phyloP scores from a whole-genome alignment of 1,284 basidiomycete species.

The Rhodotorula sp. region DNA sequence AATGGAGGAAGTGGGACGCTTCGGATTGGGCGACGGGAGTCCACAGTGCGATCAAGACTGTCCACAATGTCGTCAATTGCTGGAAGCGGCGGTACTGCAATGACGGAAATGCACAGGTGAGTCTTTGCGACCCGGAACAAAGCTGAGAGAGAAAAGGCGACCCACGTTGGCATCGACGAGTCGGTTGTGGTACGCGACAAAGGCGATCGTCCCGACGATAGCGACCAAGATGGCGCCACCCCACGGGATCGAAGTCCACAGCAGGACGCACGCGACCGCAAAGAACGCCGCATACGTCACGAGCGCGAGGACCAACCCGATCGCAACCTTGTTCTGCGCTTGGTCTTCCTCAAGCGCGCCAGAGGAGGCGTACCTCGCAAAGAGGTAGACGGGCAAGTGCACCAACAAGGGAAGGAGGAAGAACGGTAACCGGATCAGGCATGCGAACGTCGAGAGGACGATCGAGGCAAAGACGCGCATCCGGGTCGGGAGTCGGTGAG shows the following conservation, averaged over 20 bases:
- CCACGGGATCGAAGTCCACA: slow-evolving; percentile 62
- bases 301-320: slow-evolving; percentile 70
- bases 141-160: not conserved
- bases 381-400: slow-evolving; percentile 76
- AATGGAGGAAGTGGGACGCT: slow-evolving; percentile 26
- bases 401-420: slow-evolving; percentile 75
- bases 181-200: slow-evolving; percentile 68
- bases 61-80: slow-evolving; percentile 80
- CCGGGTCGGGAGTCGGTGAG: slow-evolving; percentile 71
- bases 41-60: slow-evolving; percentile 86
- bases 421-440: slow-evolving; percentile 72
- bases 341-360: slow-evolving; percentile 68
- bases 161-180: slow-evolving; percentile 64
- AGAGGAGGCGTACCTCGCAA: slow-evolving; percentile 60
- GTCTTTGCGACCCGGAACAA: too few relatives aligned
- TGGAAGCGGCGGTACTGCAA: slow-evolving; percentile 63
- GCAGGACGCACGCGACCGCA: slow-evolving; percentile 73
- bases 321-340: slow-evolving; percentile 82
- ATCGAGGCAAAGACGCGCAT: slow-evolving; percentile 74
- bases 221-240: slow-evolving; percentile 52
- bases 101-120: not conserved
- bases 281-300: slow-evolving; percentile 78
- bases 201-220: slow-evolving; percentile 50
- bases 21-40: slow-evolving; percentile 57
- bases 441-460: slow-evolving; percentile 69